A percentile compares a stretch with the other conserved stretches of the same genome.
Conservation (phyloP, 225 moss, liverwort and hornwort genomes). For the Rhytidiadelphus loreus region DNA sequence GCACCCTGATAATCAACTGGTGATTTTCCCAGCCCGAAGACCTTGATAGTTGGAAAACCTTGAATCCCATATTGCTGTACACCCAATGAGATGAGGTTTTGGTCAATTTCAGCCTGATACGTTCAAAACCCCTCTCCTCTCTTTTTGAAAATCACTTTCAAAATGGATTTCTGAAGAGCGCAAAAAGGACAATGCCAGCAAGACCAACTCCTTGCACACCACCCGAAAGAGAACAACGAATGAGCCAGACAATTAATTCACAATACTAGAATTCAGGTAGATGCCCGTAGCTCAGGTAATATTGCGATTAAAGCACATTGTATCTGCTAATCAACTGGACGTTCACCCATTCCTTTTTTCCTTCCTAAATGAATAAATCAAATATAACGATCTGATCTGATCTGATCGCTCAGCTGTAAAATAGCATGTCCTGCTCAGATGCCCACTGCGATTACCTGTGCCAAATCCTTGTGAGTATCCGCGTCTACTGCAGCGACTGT, state of each 20-base stretch:
- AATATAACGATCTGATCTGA: background rate
- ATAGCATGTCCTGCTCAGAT: background rate
- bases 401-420: background rate
- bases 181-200: background rate
- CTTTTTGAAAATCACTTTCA: background rate
- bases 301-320: background rate
- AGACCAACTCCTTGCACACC: background rate
- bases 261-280: background rate
- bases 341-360: background rate
- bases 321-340: background rate
- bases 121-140: background rate
- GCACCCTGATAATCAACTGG: slow-evolving; percentile 87
- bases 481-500: slow-evolving; percentile 88
- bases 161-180: background rate
- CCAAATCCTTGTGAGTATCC: slow-evolving; percentile 82
- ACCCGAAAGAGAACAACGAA: background rate
- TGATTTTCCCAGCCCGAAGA: slow-evolving; percentile 70
- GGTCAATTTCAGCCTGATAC: background rate
- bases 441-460: slow-evolving; percentile 40
- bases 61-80: slow-evolving; percentile 85
- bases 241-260: background rate
- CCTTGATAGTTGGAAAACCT: slow-evolving; percentile 92
- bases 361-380: background rate
- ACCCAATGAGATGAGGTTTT: background rate
- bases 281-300: background rate